Evolutionary conservation across 2,329 filamentous ascomycete genomes (phyloP).

Genomic region (Fusarium concolor): DNA sequence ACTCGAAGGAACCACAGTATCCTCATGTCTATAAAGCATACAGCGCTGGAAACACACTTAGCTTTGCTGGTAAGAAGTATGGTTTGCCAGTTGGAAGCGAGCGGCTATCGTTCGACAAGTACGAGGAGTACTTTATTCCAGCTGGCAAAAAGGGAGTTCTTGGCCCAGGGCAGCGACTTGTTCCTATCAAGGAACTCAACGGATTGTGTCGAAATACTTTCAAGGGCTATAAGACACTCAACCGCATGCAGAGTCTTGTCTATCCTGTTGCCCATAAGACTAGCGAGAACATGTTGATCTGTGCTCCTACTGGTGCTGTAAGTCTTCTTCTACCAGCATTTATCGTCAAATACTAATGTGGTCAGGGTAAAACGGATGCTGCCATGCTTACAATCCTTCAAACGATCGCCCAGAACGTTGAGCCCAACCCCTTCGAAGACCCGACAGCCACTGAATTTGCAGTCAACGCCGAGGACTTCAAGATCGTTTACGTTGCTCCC

Average conservation of each 20-base stretch:
- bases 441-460: slow-evolving; percentile 80
- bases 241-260: slow-evolving; percentile 97
- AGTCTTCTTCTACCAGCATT: slow-evolving; percentile 51
- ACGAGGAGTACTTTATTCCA: slow-evolving; percentile 90
- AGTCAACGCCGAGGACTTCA: slow-evolving; percentile 89
- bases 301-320: slow-evolving; percentile 91
- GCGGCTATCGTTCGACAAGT: slow-evolving; percentile 77
- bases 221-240: slow-evolving; percentile 90
- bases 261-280: slow-evolving; percentile 96
- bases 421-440: slow-evolving; percentile 82
- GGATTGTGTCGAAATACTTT: slow-evolving; percentile 92
- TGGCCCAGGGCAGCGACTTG: slow-evolving; percentile 76
- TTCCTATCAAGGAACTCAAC: slow-evolving; percentile 86
- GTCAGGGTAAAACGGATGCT: slow-evolving; percentile 91
- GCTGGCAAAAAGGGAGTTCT: slow-evolving; percentile 82
- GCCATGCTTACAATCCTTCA: slow-evolving; percentile 97
- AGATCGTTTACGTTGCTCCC: slow-evolving; percentile 97
- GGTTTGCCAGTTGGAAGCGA: slow-evolving; percentile 81
- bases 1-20: slow-evolving; percentile 80
- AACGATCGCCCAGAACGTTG: slow-evolving; percentile 85
- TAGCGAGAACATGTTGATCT: slow-evolving; percentile 98
- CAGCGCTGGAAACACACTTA: slow-evolving; percentile 86
- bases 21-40: slow-evolving; percentile 93
- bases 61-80: slow-evolving; percentile 83
- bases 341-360: slow-evolving; percentile 23